Evolutionary conservation across 2,329 filamentous ascomycete species (phyloP), one percentile per base, ranked within the genome.

Genomic region (Aspergillus bombycis): DNA sequence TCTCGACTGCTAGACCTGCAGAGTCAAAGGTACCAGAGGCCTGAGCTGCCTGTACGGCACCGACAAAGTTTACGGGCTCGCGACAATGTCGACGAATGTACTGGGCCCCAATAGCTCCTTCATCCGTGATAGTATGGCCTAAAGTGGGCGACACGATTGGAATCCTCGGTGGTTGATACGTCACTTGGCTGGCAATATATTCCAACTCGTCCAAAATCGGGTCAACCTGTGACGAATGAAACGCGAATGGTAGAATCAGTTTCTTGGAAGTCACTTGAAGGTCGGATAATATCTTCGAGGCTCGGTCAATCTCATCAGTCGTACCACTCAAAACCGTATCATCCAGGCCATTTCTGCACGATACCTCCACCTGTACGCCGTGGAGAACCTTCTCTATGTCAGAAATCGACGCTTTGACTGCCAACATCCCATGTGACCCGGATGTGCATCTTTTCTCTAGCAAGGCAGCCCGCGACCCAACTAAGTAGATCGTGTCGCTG

Each of bases 101-200:
- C 8, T 46, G 16, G 16, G 55, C 32, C 8, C 55, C 38, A 34
- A 57, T 26, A 12, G 3, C 1, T 69, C 68, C 9, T 75, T 72
- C 55, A 16, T 78, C 74, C 19, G 69, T 72, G 61, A 83, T 68
- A 7, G 80, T 75, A 43, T 79, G 72, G 21, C 77, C 77, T 16
- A 82, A 71, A 1, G 83, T 73, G 19, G 82, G 75, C 0, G 80
- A 83, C n/a, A 82, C 75, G 26, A 82, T 74, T 1, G 81, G 81
- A 28, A 81, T 72, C 4, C 69, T 62, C 0, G 80, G 79, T 23
- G 70, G 62, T 30, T 76, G 71, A 72, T 79, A 82, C 9, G 67
- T 74, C 16, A 81, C 70, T 4, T 38, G 36, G 32, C 11, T 36
- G 12, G 53, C 28, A 34, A 77, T 63, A 3, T 72, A 68, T 38